phyloP scores from a whole-genome alignment of 208 protist species.

The Crithidia sp. region DNA sequence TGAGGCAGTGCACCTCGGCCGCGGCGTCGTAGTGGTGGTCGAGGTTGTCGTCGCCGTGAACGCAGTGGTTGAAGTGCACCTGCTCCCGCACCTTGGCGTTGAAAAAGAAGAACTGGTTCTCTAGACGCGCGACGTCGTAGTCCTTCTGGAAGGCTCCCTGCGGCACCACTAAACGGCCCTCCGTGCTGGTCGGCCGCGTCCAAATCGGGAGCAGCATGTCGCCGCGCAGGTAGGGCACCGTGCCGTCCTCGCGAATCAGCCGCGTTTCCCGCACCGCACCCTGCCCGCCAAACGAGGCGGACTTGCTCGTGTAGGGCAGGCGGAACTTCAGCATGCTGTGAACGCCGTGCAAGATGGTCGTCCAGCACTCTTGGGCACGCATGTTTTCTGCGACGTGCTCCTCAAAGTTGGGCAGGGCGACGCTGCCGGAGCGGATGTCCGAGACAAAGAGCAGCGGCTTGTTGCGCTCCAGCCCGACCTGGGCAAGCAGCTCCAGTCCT shows the following conservation, averaged over 20 bases:
- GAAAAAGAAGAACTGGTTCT: conserved; percentile 97
- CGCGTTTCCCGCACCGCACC: conserved; percentile 37
- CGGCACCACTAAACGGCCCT: conserved; percentile 92
- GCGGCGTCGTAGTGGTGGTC: conserved; percentile 95
- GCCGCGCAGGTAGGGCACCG: conserved; percentile 87
- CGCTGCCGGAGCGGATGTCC: conserved; percentile 93
- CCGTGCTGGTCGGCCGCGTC: conserved; percentile 95
- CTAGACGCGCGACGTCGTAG: conserved; percentile 79
- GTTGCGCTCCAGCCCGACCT: conserved; percentile 74
- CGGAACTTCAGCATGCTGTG: conserved; percentile 96
- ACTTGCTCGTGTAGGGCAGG: conserved; percentile 91
- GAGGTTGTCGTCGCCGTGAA: conserved; percentile 62
- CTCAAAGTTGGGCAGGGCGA: conserved; percentile 89
- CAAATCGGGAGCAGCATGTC: conserved; percentile 94
- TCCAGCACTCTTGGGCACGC: conserved; percentile 93
- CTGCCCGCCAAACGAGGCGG: conserved; percentile 50
- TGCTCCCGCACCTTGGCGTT: conserved; percentile 92
- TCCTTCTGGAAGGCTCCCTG: conserved; percentile 63
- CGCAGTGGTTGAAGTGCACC: conserved; percentile 91
- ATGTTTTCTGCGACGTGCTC: conserved; percentile 92
- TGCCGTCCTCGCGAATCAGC: conserved; percentile 77
- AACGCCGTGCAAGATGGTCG: conserved; percentile 85
- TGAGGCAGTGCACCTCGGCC: conserved; percentile 91
- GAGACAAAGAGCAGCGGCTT: conserved; percentile 94
- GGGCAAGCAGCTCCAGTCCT: conserved; percentile 75